Percentiles rank a stretch among this genome's conserved stretches.
Evolutionary conservation across 176 grass and related monocot genomes (phyloP).

Genomic region (Oryza brachyantha): DNA sequence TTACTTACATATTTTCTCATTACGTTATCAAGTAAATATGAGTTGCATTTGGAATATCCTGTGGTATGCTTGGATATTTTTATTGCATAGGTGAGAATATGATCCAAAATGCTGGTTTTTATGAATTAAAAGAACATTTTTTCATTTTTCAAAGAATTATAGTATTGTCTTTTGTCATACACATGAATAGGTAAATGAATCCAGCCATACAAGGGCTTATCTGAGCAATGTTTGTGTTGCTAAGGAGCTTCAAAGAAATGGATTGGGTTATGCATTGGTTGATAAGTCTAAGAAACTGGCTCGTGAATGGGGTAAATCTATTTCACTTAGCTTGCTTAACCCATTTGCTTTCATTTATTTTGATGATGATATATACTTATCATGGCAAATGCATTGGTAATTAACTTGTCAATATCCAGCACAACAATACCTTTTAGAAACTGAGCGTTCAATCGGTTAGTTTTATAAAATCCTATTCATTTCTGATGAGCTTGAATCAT

Average conservation of each 20-base stretch:
- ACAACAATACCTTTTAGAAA: not conserved
- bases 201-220: slow-evolving; percentile 60
- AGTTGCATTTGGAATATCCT: not conserved
- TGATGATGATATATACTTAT: not conserved
- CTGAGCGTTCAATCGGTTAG: not conserved
- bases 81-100: not conserved
- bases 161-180: not conserved
- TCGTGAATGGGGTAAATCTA: slow-evolving; percentile 64
- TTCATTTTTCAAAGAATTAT: not conserved
- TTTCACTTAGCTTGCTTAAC: slow-evolving; percentile 7
- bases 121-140: not conserved
- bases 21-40: not conserved
- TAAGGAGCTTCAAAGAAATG: slow-evolving; percentile 84
- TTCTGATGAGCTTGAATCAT: not conserved
- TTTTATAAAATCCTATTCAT: not conserved
- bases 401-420: not conserved
- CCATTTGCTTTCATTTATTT: not conserved
- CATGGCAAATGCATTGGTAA: not conserved
- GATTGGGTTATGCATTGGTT: slow-evolving; percentile 79
- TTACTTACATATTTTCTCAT: not conserved
- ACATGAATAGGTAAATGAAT: slow-evolving; percentile 58
- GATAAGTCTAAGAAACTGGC: slow-evolving; percentile 72
- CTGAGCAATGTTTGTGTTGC: slow-evolving; percentile 86
- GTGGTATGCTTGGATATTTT: not conserved
- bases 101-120: slow-evolving; percentile 1